Base-by-base conservation (phyloP, 257 asterid species). In the Coffea eugenioides region DNA sequence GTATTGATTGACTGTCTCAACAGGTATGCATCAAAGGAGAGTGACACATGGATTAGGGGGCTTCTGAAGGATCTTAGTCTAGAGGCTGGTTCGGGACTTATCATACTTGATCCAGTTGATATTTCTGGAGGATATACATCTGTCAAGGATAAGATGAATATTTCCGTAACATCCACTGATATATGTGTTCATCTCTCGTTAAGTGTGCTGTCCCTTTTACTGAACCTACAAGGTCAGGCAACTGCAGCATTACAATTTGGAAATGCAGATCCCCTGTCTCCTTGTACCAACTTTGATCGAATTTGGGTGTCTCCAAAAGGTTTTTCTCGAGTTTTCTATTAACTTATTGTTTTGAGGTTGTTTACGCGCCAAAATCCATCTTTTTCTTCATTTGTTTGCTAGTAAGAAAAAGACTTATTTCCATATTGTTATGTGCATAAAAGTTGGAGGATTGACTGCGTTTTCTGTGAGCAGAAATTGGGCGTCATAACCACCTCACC, bases 21-120 rank as follows among this genome's bases (percentile, higher is more conserved):
- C 86, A 95, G 99, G 99, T 95, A 86, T 84, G 97, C 99, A 59
- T 92, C 98, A 83, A 95, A 95, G 87, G 99, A 91, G 83, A 93
- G 88, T 86, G 99, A 94, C 83, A 89, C 68, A 87, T 95, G 98
- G 99, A 90, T 95, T 80, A 92, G 97, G 84, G 95, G 97, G 74
- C 92, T 92, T 78, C 80, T 95, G 78, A 93, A 95, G 90, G 98
- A 95, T 92, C 88, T 95, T 73, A 90, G 90, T 10, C 86, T 95
- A 73, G 99, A 95, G 85, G 94, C 99, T 86, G 99, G 97, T 87
- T 95, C 99, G 73, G 99, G 99, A 78, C 97, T 95, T 76, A 78
- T 92, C 80, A 91, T 95, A 81, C 98, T 95, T 88, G 97, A 95
- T 88, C 98, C 98, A n/a, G 91, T 95, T 74, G 99, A 95, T 85